Evolutionary conservation across 495 filamentous ascomycete species (phyloP), one percentile per base, ranked within the genome.

Genomic region (Hypoxylon perforatum): DNA sequence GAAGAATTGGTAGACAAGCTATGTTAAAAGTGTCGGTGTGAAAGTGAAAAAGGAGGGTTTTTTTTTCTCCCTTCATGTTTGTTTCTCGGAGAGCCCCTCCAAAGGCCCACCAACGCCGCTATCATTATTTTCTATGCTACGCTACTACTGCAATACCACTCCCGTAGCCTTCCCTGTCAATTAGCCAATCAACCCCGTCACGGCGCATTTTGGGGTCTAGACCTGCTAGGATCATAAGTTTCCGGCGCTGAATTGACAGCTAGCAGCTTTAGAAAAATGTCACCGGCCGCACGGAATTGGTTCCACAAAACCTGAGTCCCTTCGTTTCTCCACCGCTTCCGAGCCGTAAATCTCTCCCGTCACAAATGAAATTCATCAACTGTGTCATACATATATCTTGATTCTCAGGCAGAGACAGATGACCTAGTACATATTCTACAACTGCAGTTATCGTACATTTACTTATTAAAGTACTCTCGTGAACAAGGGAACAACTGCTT

Each of bases 1-100:
- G n/a, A 42, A 42, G 15, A 42, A 28, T 3, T 28, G 25, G 25
- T 42, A 17, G 39, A 42, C 39, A n/a, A n/a, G 17, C n/a, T n/a
- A n/a, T 61, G 48, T 46, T 21, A 36, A 46, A 50, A 46, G 38
- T n/a, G 28, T 50, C 30, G 36, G 18, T 65, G 55, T 51, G 15
- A 52, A 50, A 50, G 52, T 49, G 38, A n/a, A 44, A 22, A 44
- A 56, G 35, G 60, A 55, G 25, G 25, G 25, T 28, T 28, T 28
- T 28, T 28, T 28, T 28, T 28, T 28, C 7, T 28, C 3, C 3
- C 25, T 28, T 3, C 14, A 15, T 42, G 49, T 62, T 63, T 57
- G 56, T 42, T 47, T 35, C 57, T 28, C 47, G 57, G 25, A 21
- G 22, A 60, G 21, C 50, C 47, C 23, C 5, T 17, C 35, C 9